phyloP scores from a whole-genome alignment of 805 yeast genomes.

The Saturnispora diversa region DNA sequence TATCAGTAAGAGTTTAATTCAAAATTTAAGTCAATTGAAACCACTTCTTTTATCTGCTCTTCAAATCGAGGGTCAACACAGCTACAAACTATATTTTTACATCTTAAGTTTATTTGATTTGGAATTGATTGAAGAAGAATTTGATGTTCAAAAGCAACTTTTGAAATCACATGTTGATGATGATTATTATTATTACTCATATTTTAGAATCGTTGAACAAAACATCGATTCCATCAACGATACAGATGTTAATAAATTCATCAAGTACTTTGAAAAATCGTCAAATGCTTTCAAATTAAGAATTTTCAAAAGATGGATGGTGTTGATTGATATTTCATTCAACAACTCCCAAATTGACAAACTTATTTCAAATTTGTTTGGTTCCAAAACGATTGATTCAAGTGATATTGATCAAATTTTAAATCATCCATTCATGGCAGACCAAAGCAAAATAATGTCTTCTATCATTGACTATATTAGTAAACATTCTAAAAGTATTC shows the following conservation, averaged over 20 bases:
- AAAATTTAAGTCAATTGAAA: slow-evolving; percentile 15
- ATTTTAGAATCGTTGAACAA: slow-evolving; percentile 39
- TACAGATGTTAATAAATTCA: slow-evolving; percentile 19
- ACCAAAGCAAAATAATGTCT: slow-evolving; percentile 35
- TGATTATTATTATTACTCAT: slow-evolving; percentile 17
- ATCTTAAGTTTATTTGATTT: slow-evolving; percentile 42
- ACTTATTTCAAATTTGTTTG: slow-evolving; percentile 28
- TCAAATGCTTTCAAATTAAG: slow-evolving; percentile 15
- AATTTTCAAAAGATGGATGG: slow-evolving; percentile 49
- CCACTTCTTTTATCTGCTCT: slow-evolving; percentile 21
- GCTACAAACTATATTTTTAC: slow-evolving; percentile 42
- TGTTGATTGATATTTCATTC: slow-evolving; percentile 35
- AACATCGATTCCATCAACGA: slow-evolving; percentile 21
- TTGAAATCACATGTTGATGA: slow-evolving; percentile 6
- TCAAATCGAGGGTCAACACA: slow-evolving; percentile 13
- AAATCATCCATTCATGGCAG: slow-evolving; percentile 37
- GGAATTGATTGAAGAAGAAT: slow-evolving; percentile 14
- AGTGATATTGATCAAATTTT: slow-evolving; percentile 22
- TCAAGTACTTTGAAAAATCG: slow-evolving; percentile 20
- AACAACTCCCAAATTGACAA: slow-evolving; percentile 23
- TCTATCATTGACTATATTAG: slow-evolving; percentile 16
- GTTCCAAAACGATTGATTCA: slow-evolving; percentile 16
- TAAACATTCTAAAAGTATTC: background rate
- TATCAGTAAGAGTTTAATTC: slow-evolving; percentile 18
- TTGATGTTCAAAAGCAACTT: background rate